Conservation (phyloP, 495 filamentous ascomycete genomes). For the Evansstolkia leycettana region DNA sequence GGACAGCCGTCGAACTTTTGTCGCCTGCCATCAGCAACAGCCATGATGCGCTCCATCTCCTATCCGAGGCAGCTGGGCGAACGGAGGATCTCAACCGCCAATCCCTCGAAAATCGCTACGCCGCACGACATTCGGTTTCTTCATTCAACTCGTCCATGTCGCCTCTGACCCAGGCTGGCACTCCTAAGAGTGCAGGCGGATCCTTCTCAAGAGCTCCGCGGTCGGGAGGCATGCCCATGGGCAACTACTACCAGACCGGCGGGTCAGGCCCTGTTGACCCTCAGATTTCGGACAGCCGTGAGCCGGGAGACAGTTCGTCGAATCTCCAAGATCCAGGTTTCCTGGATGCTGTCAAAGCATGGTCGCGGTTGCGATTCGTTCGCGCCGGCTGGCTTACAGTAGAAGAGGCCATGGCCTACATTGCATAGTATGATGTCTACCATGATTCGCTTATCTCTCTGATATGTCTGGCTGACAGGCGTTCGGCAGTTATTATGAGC, state of each 20-base stretch:
- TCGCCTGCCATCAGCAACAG: slow-evolving; percentile 46
- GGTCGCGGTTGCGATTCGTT: slow-evolving; percentile 85
- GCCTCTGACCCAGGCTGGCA: slow-evolving; percentile 26
- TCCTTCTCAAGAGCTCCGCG: slow-evolving; percentile 25
- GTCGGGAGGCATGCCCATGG: slow-evolving; percentile 16
- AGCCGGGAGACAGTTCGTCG: slow-evolving; percentile 13
- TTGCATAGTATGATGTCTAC: slow-evolving; percentile 58
- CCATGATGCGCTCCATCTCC: slow-evolving; percentile 45
- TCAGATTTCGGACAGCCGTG: slow-evolving; percentile 18
- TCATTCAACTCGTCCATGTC: slow-evolving; percentile 33
- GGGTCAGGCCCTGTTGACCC: slow-evolving; percentile 14
- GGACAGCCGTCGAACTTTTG: slow-evolving; percentile 41
- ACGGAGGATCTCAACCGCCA: slow-evolving; percentile 37
- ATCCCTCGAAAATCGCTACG: slow-evolving; percentile 25
- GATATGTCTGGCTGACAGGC: slow-evolving; percentile 5
- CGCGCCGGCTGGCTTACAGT: slow-evolving; percentile 94
- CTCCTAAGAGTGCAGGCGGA: slow-evolving; percentile 24
- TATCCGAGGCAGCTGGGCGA: slow-evolving; percentile 46
- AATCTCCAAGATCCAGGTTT: slow-evolving; percentile 21
- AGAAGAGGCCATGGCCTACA: slow-evolving; percentile 80
- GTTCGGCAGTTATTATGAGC: slow-evolving; percentile 65
- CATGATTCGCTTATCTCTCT: not conserved
- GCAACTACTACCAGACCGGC: slow-evolving; percentile 17
- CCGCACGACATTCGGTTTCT: slow-evolving; percentile 27
- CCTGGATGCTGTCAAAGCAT: slow-evolving; percentile 64